Evolutionary conservation across 106 monocot genomes (phyloP).

Genomic region (Iris macrosiphon): DNA sequence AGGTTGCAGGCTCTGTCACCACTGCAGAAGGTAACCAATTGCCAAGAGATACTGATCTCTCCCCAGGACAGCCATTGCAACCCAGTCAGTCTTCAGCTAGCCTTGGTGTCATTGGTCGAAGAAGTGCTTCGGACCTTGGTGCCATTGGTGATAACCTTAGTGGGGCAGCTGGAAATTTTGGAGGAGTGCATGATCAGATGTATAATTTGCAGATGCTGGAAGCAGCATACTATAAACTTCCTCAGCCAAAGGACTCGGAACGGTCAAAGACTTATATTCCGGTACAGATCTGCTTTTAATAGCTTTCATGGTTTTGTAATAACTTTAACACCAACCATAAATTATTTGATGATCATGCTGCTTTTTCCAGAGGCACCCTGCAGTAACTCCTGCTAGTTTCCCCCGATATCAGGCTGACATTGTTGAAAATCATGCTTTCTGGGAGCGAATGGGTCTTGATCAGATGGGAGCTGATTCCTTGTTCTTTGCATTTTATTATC

Average conservation of each 20-base stretch:
- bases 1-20: slow-evolving; percentile 31
- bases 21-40: slow-evolving; percentile 36
- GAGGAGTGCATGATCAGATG: slow-evolving; percentile 53
- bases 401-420: slow-evolving; percentile 72
- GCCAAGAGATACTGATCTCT: slow-evolving; percentile 57
- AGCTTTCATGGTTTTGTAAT: not conserved
- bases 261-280: slow-evolving; percentile 75
- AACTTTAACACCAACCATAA: too few species aligned
- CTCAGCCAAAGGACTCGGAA: slow-evolving; percentile 84
- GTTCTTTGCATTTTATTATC: slow-evolving; percentile 97
- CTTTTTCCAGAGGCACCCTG: slow-evolving; percentile 66
- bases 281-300: slow-evolving; percentile 18
- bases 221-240: slow-evolving; percentile 67
- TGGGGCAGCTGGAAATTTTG: slow-evolving; percentile 33
- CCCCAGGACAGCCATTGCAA: slow-evolving; percentile 72
- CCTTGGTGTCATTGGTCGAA: slow-evolving; percentile 89
- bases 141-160: slow-evolving; percentile 83
- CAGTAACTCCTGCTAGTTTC: slow-evolving; percentile 71
- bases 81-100: slow-evolving; percentile 43
- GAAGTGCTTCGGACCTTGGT: slow-evolving; percentile 80
- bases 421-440: slow-evolving; percentile 78
- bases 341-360: too few species aligned
- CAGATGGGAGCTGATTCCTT: slow-evolving; percentile 58
- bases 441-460: slow-evolving; percentile 71
- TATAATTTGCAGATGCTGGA: slow-evolving; percentile 90